Evolutionary conservation across 1,284 basidiomycete species (phyloP).

Genomic region (Fomitopsis betulina): DNA sequence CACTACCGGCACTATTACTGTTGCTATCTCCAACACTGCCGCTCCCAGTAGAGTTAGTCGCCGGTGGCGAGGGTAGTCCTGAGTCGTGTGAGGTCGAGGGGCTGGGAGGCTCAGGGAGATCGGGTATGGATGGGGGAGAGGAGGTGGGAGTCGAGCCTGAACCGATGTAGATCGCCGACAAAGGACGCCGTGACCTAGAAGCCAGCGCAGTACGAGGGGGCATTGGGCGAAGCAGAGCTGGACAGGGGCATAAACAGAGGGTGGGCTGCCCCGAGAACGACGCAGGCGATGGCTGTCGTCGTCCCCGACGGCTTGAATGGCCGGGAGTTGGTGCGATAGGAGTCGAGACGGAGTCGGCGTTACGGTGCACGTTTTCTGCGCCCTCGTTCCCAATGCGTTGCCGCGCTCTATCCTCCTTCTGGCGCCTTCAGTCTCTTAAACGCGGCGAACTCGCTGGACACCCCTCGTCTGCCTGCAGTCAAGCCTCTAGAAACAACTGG

Average conservation of each 20-base stretch:
- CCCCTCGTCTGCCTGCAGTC: background rate
- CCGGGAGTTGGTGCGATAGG: conserved; percentile 18
- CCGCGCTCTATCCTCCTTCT: background rate
- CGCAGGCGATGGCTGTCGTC: conserved; percentile 19
- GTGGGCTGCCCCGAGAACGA: conserved; percentile 15
- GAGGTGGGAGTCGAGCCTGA: conserved; percentile 27
- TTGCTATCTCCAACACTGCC: conserved; percentile 63
- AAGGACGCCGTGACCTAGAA: conserved; percentile 34
- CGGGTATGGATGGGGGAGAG: conserved; percentile 40
- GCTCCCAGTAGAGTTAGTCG: conserved; percentile 76
- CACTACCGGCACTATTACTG: conserved; percentile 45
- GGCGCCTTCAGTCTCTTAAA: background rate
- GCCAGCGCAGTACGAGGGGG: conserved; percentile 27
- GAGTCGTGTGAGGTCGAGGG: conserved; percentile 48
- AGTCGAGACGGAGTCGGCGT: conserved; percentile 7
- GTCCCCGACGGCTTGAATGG: conserved; percentile 21
- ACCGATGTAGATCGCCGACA: conserved; percentile 45
- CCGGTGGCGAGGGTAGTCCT: conserved; percentile 73
- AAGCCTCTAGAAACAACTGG: background rate
- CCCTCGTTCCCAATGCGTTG: conserved; percentile 9
- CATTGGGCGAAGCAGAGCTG: conserved; percentile 25
- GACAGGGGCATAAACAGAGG: conserved; percentile 24
- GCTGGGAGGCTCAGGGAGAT: conserved; percentile 67
- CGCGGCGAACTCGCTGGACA: no score
- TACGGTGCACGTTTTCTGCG: conserved; percentile 6